A percentile compares a stretch with the other conserved stretches of the same genome.
These are phyloP conservation scores for Plantago ovata DNA, from an alignment of 257 asterid genomes.

Conservation along the genomic window DNA sequence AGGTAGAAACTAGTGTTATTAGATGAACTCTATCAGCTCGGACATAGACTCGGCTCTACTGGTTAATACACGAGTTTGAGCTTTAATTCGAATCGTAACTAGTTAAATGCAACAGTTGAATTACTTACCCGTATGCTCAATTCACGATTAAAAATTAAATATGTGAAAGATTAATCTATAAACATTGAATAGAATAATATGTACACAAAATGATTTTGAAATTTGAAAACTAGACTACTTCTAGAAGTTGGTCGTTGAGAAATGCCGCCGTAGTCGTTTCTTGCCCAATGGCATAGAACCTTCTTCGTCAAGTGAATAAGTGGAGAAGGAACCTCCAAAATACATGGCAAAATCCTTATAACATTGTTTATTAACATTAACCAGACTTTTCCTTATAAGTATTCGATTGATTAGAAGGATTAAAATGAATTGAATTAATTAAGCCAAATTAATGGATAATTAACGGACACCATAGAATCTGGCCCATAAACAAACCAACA, in stretches of 20 bases:
- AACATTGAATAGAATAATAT: too few species aligned
- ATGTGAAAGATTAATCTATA: too few species aligned
- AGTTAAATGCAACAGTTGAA: too few species aligned
- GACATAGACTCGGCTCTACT: too few species aligned
- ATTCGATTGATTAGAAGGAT: neutral
- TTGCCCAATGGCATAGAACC: neutral
- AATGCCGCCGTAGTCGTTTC: neutral
- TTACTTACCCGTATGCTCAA: too few species aligned
- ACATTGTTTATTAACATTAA: too few species aligned
- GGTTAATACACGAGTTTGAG: too few species aligned
- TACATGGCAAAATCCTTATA: conserved; percentile 1
- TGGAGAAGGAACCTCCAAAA: conserved; percentile 15
- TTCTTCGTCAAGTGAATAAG: neutral
- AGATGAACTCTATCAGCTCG: too few species aligned
- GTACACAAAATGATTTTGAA: too few species aligned
- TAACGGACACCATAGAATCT: conserved; percentile 9
- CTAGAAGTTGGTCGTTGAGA: neutral
- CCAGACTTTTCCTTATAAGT: neutral
- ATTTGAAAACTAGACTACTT: neutral
- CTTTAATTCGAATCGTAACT: too few species aligned
- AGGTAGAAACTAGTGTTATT: too few species aligned
- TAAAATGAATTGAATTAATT: neutral
- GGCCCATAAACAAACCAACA: neutral
- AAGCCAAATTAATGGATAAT: conserved; percentile 13
- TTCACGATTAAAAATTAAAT: too few species aligned